These are phyloP conservation scores for Takakia lepidozioides DNA, from an alignment of 225 moss, liverwort and hornwort species.

Conservation along the genomic window DNA sequence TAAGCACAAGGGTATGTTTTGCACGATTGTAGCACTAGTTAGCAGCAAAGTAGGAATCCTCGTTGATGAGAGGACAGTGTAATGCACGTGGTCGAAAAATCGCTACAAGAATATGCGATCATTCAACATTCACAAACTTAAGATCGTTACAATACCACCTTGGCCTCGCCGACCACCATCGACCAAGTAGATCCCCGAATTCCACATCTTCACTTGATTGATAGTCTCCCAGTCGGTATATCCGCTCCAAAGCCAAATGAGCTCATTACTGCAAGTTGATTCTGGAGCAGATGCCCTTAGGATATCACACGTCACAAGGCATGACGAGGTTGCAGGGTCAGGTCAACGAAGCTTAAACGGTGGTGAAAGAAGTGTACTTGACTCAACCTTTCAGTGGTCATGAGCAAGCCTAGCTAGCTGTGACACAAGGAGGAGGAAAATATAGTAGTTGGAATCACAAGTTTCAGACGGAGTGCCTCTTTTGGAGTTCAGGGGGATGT, in stretches of 20 bases:
- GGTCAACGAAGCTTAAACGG: conserved; percentile 31
- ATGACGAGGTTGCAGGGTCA: conserved; percentile 40
- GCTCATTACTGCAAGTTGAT: conserved; percentile 57
- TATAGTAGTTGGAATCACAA: conserved; percentile 46
- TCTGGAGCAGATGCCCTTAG: conserved; percentile 50
- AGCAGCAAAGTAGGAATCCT: too few relatives aligned
- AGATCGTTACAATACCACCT: too few relatives aligned
- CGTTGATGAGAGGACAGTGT: too few relatives aligned
- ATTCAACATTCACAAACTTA: too few relatives aligned
- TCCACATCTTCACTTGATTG: too few relatives aligned
- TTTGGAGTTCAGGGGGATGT: conserved; percentile 43
- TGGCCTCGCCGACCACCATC: too few relatives aligned
- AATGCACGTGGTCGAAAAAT: too few relatives aligned
- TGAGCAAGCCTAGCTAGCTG: conserved; percentile 30
- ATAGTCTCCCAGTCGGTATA: too few relatives aligned
- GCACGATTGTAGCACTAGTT: too few relatives aligned
- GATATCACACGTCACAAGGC: conserved; percentile 56
- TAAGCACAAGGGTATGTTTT: too few relatives aligned
- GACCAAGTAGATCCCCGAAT: too few relatives aligned
- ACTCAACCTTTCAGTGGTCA: conserved; percentile 25
- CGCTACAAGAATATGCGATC: too few relatives aligned
- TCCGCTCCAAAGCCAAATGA: conserved; percentile 59
- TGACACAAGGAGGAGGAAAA: conserved; percentile 36
- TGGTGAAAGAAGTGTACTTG: conserved; percentile 51
- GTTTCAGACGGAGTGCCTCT: conserved; percentile 45